Base-by-base conservation (phyloP, 2,329 filamentous ascomycete species). In the Tympanopsis confertula region DNA sequence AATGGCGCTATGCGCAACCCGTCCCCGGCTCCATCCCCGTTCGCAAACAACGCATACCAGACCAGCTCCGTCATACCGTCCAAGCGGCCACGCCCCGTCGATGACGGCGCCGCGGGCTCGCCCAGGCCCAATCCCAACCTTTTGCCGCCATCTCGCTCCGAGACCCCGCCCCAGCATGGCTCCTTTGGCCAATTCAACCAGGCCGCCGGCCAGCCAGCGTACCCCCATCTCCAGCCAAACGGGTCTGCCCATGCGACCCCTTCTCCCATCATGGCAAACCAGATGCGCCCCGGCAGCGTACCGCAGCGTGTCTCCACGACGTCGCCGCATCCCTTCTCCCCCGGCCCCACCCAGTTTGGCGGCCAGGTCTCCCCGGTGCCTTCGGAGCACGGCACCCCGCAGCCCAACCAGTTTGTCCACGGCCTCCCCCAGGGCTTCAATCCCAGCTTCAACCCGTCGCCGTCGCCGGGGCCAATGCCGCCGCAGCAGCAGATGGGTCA, bases 321-420 rank as follows among this genome's bases (percentile, higher is more conserved):
- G 32, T 96, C 91, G 20, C 89, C 91, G 3, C 89, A 91, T 57
- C 86, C 86, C 1, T 94, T 93, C 56, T 88, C 84, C 2, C 83
- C 84, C 13, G 78, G 79, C 40, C 71, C 74, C 20, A 80, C 82
- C 47, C 82, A 83, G 51, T 84, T 86, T 49, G 72, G 68, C 26
- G 61, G 72, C 13, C 83, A 88, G 51, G 71, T 80, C 42, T 91
- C 86, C 3, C 84, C 86, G 10, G 75, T 82, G 13, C 77, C 82
- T 4, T 82, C 83, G 18, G 84, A 91, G 44, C 81, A 86, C 48
- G 71, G 77, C 40, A 87, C 83, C 5, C 82, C 84, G 0, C 84
- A 88, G 52, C 82, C 78, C 30, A 78, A 71, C 45, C 68, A 71
- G n/a, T 86, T 77, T 47, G 74, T 80, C 61, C 74, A 73, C 15